Base-by-base conservation (phyloP, 192 early-diverging fungal species). In the Helicostylum pulchrum region DNA sequence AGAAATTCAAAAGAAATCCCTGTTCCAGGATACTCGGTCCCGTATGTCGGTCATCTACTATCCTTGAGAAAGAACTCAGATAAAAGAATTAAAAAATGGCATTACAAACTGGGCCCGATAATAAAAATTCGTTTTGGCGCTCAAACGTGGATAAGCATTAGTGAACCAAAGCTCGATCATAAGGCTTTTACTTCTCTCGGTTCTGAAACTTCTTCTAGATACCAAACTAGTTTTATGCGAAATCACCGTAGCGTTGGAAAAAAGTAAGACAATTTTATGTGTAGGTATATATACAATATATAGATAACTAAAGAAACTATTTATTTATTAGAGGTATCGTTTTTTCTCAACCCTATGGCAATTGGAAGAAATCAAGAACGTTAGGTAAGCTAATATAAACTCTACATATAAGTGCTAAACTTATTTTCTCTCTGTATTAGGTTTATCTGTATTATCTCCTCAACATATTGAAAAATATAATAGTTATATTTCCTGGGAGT, bases 281-380 rank as follows among this genome's bases (percentile, higher is more conserved):
- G 1, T 47, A 11, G 23, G n/a, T n/a, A n/a, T n/a, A n/a, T n/a
- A n/a, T n/a, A n/a, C n/a, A n/a, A n/a, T n/a, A n/a, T n/a, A n/a
- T n/a, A n/a, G n/a, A n/a, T n/a, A n/a, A n/a, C n/a, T n/a, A n/a
- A n/a, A n/a, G n/a, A n/a, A n/a, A n/a, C n/a, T n/a, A n/a, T n/a
- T n/a, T n/a, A n/a, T n/a, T 34, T 30, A 14, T 17, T 17, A 61
- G 58, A 46, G 58, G 58, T 9, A 15, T 61, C 47, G 42, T 46
- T 14, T 61, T 61, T 61, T 44, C 45, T 31, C n/a, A 44, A 7
- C 34, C 34, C 30, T 21, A 21, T 45, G 44, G 44, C 9, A 21
- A 30, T 10, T 61, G 58, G 58, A 61, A 61, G 7, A 26, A 46
- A 47, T 17, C 58, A n/a, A 19, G 58, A 17, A 21, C 58, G 15